A percentile compares a stretch with the other conserved stretches of the same genome.
phyloP scores from a whole-genome alignment of 176 grass and related monocot genomes.

The Oryza glumipatula region DNA sequence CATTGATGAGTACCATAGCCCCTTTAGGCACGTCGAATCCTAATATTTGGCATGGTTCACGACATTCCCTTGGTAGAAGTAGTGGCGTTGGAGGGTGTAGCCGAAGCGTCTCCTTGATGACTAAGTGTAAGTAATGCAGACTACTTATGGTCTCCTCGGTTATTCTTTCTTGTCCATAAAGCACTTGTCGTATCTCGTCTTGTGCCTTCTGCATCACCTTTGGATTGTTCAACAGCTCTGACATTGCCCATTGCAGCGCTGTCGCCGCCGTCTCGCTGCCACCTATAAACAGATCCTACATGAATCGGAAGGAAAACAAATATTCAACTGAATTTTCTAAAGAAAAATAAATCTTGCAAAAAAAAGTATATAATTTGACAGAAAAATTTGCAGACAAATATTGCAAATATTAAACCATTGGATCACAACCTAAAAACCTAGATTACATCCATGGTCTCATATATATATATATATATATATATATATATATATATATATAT shows the following conservation, averaged over 20 bases:
- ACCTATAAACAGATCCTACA: conserved; percentile 34
- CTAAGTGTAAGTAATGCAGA: conserved; percentile 28
- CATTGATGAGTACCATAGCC: conserved; percentile 37
- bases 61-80: conserved; percentile 25
- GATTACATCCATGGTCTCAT: too few species aligned
- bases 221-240: conserved; percentile 39
- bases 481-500: too few species aligned
- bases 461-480: too few species aligned
- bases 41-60: neutral
- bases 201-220: conserved; percentile 36
- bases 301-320: too few species aligned
- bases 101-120: conserved; percentile 43
- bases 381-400: too few species aligned
- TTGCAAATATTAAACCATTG: too few species aligned
- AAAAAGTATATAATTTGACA: too few species aligned
- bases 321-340: too few species aligned
- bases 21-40: conserved; percentile 24
- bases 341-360: too few species aligned
- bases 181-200: conserved; percentile 16
- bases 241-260: conserved; percentile 33
- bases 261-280: conserved; percentile 35
- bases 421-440: too few species aligned
- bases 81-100: conserved; percentile 38
- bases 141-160: neutral
- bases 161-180: neutral